These are phyloP conservation scores for Coemansia erecta DNA, from an alignment of 192 early-diverging fungal species.

Conservation along the genomic window DNA sequence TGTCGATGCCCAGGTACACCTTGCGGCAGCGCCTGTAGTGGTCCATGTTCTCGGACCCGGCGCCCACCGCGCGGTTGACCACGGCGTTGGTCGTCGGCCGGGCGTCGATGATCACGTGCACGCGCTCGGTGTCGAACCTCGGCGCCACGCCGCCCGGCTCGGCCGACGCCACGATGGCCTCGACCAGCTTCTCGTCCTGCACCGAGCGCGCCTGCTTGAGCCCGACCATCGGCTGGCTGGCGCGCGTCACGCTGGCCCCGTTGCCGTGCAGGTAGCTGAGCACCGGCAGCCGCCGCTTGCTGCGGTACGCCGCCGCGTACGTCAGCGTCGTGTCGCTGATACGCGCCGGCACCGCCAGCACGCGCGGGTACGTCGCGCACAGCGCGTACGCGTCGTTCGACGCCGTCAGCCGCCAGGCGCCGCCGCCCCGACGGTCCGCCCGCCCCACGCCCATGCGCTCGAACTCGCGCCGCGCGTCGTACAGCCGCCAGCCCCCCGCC, in stretches of 20 bases:
- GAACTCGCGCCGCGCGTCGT: conserved; percentile 77
- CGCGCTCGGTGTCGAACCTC: conserved; percentile 54
- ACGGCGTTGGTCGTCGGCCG: conserved; percentile 93
- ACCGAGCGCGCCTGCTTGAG: conserved; percentile 92
- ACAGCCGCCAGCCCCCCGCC: conserved; percentile 65
- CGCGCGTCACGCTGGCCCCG: conserved; percentile 86
- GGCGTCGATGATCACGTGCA: conserved; percentile 92
- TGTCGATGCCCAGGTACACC: conserved; percentile 89
- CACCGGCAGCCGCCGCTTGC: conserved; percentile 86
- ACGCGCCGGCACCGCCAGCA: conserved; percentile 77
- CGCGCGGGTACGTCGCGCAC: conserved; percentile 83
- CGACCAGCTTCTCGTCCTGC: conserved; percentile 96
- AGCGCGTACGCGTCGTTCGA: conserved; percentile 81
- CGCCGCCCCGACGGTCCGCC: conserved; percentile 3
- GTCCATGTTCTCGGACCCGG: conserved; percentile 93
- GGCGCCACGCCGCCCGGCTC: conserved; percentile 49
- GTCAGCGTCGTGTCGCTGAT: conserved; percentile 89
- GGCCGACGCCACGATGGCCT: conserved; percentile 78
- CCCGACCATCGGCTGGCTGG: conserved; percentile 93
- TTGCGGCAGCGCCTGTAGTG: conserved; percentile 88
- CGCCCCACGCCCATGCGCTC: conserved; percentile 76
- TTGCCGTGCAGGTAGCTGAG: conserved; percentile 88
- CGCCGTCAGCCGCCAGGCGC: conserved; percentile 74
- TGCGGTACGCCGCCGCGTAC: conserved; percentile 86
- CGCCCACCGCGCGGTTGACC: conserved; percentile 87